Evolutionary conservation across 2,329 filamentous ascomycete genomes (phyloP), one percentile per base, ranked within the genome.

Genomic region (Domatiomyces catenatus): DNA sequence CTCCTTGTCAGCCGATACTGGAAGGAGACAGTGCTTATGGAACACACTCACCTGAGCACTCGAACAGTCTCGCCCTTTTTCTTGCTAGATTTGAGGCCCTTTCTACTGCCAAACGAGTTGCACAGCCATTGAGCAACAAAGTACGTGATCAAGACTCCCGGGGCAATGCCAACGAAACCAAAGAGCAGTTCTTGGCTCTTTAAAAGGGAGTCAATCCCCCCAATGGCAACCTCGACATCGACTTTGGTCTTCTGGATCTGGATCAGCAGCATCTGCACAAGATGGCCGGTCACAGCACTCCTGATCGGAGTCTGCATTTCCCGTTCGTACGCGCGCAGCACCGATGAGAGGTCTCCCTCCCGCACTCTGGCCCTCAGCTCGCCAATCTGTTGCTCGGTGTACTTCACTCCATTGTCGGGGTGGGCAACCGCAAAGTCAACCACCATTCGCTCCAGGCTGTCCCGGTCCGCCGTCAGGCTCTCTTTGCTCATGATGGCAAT

Each of bases 161-260:
- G 92, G 0, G 92, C 96, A 22, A 98, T 72, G 5, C 89, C 89
- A 39, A 98, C 83, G 62, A 98, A 94, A 67, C 75, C 92, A 69
- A 98, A 98, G 20, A 98, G 86, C 46, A 98, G 76, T 64, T 98
- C 90, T 64, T 98, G 92, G 62, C 89, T 95, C 70, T 92, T 94
- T 52, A 98, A 75, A 28, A 98, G 76, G 32, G 87, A 80, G 71
- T 98, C 90, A 57, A 98, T 98, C 17, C 92, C 92, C 53, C 85
- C 87, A 70, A 98, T 89, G 12, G 92, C 92, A 54, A 96, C 82
- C 66, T 98, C 92, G 10, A 98, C 81, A 62, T 98, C 92, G 7
- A 98, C 92, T 71, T 98, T 98, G 19, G 92, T 96, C 74, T 98
- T 98, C 63, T 98, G 92, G 39, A 98, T 83, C 64, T 98, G 92